Evolutionary conservation across 2,329 filamentous ascomycete genomes (phyloP).

Genomic region (Beauveria medogensis): DNA sequence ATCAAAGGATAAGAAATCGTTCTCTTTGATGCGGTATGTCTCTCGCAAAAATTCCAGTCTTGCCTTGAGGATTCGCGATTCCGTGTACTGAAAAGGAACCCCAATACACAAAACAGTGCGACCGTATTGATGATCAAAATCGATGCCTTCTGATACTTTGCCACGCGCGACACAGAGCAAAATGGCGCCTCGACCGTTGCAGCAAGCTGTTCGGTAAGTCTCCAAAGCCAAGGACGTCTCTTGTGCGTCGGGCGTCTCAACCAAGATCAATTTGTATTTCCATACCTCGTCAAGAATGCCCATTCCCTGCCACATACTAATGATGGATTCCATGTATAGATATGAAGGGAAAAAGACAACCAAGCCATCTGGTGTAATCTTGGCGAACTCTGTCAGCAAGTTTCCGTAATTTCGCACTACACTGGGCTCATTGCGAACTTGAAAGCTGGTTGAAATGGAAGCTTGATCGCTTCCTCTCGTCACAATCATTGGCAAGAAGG

Average conservation of each 20-base stretch:
- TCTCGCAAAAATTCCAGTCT: slow-evolving; percentile 93
- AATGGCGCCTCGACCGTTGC: slow-evolving; percentile 89
- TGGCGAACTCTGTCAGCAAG: slow-evolving; percentile 87
- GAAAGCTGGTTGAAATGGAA: slow-evolving; percentile 85
- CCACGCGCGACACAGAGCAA: slow-evolving; percentile 91
- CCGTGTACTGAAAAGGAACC: slow-evolving; percentile 97
- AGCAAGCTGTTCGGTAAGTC: slow-evolving; percentile 94
- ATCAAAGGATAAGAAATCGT: slow-evolving; percentile 97
- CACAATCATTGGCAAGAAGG: slow-evolving; percentile 98
- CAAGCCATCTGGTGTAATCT: slow-evolving; percentile 90
- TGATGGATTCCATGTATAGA: slow-evolving; percentile 98
- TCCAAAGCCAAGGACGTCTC: slow-evolving; percentile 93
- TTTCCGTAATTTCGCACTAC: slow-evolving; percentile 97
- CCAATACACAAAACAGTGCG: slow-evolving; percentile 93
- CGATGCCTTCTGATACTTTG: slow-evolving; percentile 95
- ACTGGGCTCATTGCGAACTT: slow-evolving; percentile 88
- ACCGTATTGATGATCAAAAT: slow-evolving; percentile 98
- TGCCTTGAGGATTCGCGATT: slow-evolving; percentile 93
- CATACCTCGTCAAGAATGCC: slow-evolving; percentile 94
- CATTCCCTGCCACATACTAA: slow-evolving; percentile 99
- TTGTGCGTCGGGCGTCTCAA: slow-evolving; percentile 95
- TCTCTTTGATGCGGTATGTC: slow-evolving; percentile 92
- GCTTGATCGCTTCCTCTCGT: slow-evolving; percentile 92
- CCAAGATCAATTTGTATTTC: slow-evolving; percentile 97
- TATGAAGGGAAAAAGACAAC: slow-evolving; percentile 99